A percentile compares a stretch with the other conserved stretches of the same genome.
These are phyloP conservation scores for Penicillium sp. DNA, from an alignment of 2,329 filamentous ascomycete species.

Conservation along the genomic window DNA sequence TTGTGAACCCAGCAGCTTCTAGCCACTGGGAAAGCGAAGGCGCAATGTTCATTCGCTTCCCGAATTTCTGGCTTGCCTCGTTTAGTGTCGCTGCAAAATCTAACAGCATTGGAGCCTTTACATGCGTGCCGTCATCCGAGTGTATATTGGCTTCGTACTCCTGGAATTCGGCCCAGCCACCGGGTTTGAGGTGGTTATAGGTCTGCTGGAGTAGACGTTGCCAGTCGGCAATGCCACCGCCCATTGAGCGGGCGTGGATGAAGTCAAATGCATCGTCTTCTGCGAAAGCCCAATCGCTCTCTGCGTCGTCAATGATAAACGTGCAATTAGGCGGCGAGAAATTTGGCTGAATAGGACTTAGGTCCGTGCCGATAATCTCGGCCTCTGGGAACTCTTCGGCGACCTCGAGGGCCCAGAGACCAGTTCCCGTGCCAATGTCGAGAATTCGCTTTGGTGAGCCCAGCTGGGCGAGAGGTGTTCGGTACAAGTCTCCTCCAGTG, in stretches of 20 bases:
- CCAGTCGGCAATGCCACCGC: conserved; percentile 45
- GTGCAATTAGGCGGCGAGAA: conserved; percentile 55
- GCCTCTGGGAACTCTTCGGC: conserved; percentile 44
- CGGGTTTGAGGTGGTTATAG: conserved; percentile 38
- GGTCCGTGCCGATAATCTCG: conserved; percentile 43
- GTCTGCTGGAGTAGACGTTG: conserved; percentile 35
- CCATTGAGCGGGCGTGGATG: conserved; percentile 44
- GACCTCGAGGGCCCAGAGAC: conserved; percentile 49
- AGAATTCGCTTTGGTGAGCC: conserved; percentile 31
- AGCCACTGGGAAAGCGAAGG: conserved; percentile 33
- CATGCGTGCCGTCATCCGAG: conserved; percentile 41
- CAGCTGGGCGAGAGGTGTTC: conserved; percentile 40
- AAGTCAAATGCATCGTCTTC: conserved; percentile 46
- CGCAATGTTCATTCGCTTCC: conserved; percentile 43
- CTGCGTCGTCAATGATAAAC: conserved; percentile 54
- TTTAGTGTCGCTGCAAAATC: conserved; percentile 39
- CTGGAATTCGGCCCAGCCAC: conserved; percentile 44
- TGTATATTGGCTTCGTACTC: conserved; percentile 35
- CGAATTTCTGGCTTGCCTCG: conserved; percentile 37
- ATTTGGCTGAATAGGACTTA: conserved; percentile 41
- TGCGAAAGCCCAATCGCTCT: conserved; percentile 47
- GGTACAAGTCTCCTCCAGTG: conserved; percentile 42
- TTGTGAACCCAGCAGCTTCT: conserved; percentile 37
- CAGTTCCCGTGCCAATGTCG: conserved; percentile 41
- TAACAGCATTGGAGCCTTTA: conserved; percentile 28